phyloP scores from a whole-genome alignment of 352 stramenopile species.

The Peronospora destructor region DNA sequence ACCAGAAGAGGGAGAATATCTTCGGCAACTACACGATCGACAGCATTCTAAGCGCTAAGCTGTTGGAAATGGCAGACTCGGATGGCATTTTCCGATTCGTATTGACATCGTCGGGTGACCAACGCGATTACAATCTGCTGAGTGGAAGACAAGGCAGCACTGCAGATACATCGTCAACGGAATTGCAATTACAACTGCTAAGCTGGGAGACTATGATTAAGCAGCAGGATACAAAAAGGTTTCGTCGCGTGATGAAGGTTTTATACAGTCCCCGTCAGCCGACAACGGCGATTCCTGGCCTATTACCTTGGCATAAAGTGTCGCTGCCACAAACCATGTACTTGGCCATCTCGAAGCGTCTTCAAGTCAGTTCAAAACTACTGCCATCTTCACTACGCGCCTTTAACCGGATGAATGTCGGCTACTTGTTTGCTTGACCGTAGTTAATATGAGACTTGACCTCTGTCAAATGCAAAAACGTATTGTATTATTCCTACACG shows the following conservation, averaged over 20 bases:
- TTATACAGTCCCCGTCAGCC: slow-evolving; percentile 31
- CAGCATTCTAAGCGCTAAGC: slow-evolving; percentile 53
- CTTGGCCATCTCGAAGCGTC: slow-evolving; percentile 27
- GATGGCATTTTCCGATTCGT: slow-evolving; percentile 68
- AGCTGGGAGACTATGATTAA: slow-evolving; percentile 70
- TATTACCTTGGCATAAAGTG: slow-evolving; percentile 31
- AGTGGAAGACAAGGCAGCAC: background rate
- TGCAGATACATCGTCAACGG: background rate
- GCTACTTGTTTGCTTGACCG: slow-evolving; percentile 49
- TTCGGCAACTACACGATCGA: slow-evolving; percentile 71
- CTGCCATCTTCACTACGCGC: slow-evolving; percentile 39
- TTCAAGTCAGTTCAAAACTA: slow-evolving; percentile 39
- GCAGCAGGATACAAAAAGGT: slow-evolving; percentile 16
- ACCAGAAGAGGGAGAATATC: slow-evolving; percentile 26
- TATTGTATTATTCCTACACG: slow-evolving; percentile 27
- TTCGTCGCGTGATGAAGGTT: slow-evolving; percentile 64
- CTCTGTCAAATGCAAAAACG: slow-evolving; percentile 5
- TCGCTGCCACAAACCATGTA: slow-evolving; percentile 28
- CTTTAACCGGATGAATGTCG: slow-evolving; percentile 54
- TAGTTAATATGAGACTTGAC: background rate
- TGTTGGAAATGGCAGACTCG: slow-evolving; percentile 63
- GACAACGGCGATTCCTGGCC: slow-evolving; percentile 5
- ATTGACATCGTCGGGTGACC: slow-evolving; percentile 18
- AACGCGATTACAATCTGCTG: slow-evolving; percentile 5
- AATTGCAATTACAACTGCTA: slow-evolving; percentile 48